phyloP scores from a whole-genome alignment of 2,329 filamentous ascomycete species.

The Pyrenochaeta sp. region DNA sequence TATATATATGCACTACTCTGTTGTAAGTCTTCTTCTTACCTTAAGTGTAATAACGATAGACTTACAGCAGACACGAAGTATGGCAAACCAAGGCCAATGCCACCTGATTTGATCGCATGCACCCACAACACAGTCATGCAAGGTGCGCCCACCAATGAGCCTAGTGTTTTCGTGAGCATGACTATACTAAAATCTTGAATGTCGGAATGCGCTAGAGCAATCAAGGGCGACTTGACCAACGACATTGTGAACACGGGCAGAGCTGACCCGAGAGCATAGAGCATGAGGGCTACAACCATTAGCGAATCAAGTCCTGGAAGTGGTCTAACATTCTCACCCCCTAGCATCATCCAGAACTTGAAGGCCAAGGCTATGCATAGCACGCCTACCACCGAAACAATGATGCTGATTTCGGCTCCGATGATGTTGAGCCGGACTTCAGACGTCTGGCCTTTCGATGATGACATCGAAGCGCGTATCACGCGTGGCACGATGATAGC shows the following conservation, averaged over 20 bases:
- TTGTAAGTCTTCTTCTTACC: constrained; percentile 1
- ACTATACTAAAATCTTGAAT: constrained; percentile 48
- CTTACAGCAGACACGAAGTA: constrained; percentile 46
- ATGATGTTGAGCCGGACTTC: constrained; percentile 41
- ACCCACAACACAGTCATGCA: constrained; percentile 48
- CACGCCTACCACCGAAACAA: constrained; percentile 44
- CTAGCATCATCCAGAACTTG: constrained; percentile 42
- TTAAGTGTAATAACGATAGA: neutral
- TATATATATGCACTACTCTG: constrained; percentile 15
- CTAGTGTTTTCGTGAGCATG: constrained; percentile 46
- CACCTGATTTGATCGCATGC: constrained; percentile 43
- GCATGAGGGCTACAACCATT: constrained; percentile 35
- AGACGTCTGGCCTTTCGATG: constrained; percentile 29
- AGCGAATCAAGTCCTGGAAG: neutral
- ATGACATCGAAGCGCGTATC: constrained; percentile 38
- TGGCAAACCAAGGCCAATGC: constrained; percentile 40
- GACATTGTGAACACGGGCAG: constrained; percentile 50
- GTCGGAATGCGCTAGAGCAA: constrained; percentile 34
- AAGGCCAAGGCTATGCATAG: constrained; percentile 41
- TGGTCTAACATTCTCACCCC: constrained; percentile 21
- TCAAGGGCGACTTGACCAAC: constrained; percentile 43
- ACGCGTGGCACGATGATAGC: constrained; percentile 42
- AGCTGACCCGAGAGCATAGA: constrained; percentile 49
- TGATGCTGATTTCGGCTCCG: constrained; percentile 40
- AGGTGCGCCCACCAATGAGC: constrained; percentile 45